Evolutionary conservation across 106 monocot species (phyloP).

Genomic region (Acorus gramineus): DNA sequence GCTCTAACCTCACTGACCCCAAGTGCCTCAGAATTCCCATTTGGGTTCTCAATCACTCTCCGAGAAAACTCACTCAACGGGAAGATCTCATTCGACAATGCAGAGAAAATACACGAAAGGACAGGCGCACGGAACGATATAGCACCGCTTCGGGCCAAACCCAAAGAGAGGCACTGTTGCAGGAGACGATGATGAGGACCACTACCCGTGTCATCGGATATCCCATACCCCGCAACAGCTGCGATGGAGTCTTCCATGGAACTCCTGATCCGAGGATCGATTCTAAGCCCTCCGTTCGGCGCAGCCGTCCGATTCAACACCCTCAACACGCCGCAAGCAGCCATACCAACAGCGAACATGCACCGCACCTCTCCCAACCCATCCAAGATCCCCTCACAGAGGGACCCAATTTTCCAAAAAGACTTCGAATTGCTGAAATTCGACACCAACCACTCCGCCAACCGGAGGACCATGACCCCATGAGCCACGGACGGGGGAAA

Average conservation of each 20-base stretch:
- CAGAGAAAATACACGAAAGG: constrained; percentile 42
- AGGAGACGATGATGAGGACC: constrained; percentile 23
- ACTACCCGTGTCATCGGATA: constrained; percentile 20
- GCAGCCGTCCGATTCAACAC: constrained; percentile 34
- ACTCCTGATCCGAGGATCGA: constrained; percentile 23
- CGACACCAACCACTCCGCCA: constrained; percentile 64
- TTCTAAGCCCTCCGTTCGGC: constrained; percentile 18
- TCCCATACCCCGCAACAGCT: constrained; percentile 26
- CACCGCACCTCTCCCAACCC: constrained; percentile 13
- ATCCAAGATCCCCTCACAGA: constrained; percentile 27
- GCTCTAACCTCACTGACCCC: constrained; percentile 14
- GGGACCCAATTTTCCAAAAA: constrained; percentile 21
- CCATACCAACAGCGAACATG: constrained; percentile 48
- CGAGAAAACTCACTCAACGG: constrained; percentile 32
- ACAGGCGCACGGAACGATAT: constrained; percentile 27
- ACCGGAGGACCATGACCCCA: constrained; percentile 56
- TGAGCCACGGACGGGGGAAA: constrained; percentile 11
- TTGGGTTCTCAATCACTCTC: constrained; percentile 16
- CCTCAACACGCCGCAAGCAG: constrained; percentile 54
- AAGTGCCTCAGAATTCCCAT: constrained; percentile 2
- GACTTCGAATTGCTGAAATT: constrained; percentile 23
- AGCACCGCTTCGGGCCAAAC: constrained; percentile 53
- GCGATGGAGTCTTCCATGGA: constrained; percentile 40
- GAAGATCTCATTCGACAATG: constrained; percentile 43
- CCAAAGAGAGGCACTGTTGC: constrained; percentile 61